Evolutionary conservation across 257 asterid species (phyloP), one percentile per base, ranked within the genome.

Genomic region (Jacaranda copaia): DNA sequence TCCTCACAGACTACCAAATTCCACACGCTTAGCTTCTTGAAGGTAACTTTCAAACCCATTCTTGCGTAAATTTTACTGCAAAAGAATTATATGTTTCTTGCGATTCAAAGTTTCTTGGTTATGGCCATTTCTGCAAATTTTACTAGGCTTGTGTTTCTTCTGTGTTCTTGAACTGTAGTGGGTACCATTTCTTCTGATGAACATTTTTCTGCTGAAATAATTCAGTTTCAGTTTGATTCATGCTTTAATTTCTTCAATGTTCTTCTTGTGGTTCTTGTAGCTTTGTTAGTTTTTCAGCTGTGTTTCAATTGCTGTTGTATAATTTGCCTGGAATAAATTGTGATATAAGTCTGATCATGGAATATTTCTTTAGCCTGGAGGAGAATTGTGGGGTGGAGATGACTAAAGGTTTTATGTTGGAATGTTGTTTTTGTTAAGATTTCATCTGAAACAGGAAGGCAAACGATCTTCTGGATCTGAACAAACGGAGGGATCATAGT

Each of bases 1-100:
- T 25, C 40, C 35, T 57, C 25, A 72, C 42, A 56, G 5, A 16
- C 60, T 40, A 70, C 10, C 15, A 35, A 45, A 45, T 9, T 62
- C 38, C 20, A 6, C 52, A 25, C 14, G 35, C 61, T n/a, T 40
- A 70, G 68, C 59, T 74, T 75, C 74, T 52, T 52, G 4, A 73
- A 81, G 69, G 70, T 77, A 73, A 55, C 51, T 66, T 65, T 58
- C 53, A 32, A 48, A 5, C 10, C 40, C 68, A 8, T 19, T 58
- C 20, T 62, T 19, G 25, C 49, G 8, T 20, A 43, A 13, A 25
- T 25, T 25, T 25, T 25, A 25, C 32, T 25, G 32, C 32, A 25
- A 25, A 25, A 25, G 32, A 40, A 40, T 40, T 40, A 4, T 11
- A 25, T 70, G 2, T 1, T 65, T 12, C 6, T 12, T 11, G 46